Percentiles rank a stretch among this genome's conserved stretches.
phyloP scores from a whole-genome alignment of 2,329 filamentous ascomycete species.

The Lasiodiplodia hormozganensis region DNA sequence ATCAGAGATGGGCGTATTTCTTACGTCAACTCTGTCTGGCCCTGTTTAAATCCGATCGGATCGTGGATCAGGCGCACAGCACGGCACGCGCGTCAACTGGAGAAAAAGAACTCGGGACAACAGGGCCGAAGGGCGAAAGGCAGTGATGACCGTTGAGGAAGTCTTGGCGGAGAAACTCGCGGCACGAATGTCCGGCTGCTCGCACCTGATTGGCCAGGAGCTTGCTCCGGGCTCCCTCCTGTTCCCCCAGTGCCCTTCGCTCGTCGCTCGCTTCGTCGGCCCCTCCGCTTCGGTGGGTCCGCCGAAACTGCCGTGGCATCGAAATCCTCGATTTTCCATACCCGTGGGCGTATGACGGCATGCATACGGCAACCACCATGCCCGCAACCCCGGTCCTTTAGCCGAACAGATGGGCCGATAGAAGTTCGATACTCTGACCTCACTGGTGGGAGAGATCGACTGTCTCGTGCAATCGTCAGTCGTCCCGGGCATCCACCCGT shows the following conservation, averaged over 20 bases:
- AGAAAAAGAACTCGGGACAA: not conserved
- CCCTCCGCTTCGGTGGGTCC: conserved; percentile 14
- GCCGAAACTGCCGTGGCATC: conserved; percentile 12
- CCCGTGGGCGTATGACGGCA: conserved; percentile 8
- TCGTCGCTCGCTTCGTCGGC: conserved; percentile 13
- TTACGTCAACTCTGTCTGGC: conserved; percentile 8
- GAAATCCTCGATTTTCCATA: not conserved
- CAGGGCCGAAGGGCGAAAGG: not conserved
- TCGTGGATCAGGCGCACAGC: conserved; percentile 1
- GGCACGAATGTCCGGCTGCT: not conserved
- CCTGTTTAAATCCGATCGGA: conserved; percentile 12
- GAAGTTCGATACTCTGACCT: not conserved
- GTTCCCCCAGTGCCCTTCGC: not conserved
- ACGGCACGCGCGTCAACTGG: not conserved
- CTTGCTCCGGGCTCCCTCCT: not conserved
- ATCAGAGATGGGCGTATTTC: conserved; percentile 1
- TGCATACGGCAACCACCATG: not conserved
- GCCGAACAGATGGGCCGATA: conserved; percentile 20
- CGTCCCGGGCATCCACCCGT: conserved; percentile 11
- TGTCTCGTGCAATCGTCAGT: conserved; percentile 2
- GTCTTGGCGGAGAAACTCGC: conserved; percentile 4
- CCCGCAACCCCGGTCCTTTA: conserved; percentile 4
- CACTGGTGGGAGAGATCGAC: not conserved
- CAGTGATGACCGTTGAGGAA: conserved; percentile 3
- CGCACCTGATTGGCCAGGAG: conserved; percentile 13